Percentiles rank a stretch among this genome's conserved stretches.
phyloP scores from a whole-genome alignment of 345 rosid species.

The Populus euphratica region DNA sequence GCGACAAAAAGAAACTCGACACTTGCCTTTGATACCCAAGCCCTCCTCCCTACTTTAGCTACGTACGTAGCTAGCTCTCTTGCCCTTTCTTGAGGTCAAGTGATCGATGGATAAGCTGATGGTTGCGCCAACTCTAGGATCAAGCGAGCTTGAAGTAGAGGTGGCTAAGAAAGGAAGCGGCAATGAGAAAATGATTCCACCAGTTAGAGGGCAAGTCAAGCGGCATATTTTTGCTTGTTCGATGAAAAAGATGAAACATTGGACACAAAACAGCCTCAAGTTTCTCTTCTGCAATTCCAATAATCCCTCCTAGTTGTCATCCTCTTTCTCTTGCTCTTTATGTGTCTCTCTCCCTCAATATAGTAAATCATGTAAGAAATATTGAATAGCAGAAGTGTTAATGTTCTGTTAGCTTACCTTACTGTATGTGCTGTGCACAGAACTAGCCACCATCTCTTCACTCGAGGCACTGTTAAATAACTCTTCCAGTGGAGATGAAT shows the following conservation, averaged over 20 bases:
- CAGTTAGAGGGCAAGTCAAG: not conserved
- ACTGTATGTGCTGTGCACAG: not conserved
- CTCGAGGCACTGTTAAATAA: no score
- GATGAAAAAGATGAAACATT: not conserved
- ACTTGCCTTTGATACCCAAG: no score
- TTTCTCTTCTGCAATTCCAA: not conserved
- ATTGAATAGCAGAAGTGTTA: not conserved
- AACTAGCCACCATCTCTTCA: not conserved
- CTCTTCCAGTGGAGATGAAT: no score
- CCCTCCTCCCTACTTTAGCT: not conserved
- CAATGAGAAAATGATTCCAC: not conserved
- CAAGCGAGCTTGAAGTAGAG: not conserved
- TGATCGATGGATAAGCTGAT: not conserved
- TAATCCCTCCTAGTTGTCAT: not conserved
- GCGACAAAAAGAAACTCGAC: no score
- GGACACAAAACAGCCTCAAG: not conserved
- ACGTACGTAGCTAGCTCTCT: no score
- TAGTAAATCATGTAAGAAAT: not conserved
- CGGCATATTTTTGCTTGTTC: not conserved
- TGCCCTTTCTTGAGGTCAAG: not conserved
- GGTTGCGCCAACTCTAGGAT: not conserved
- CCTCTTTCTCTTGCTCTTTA: not conserved
- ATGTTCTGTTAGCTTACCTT: not conserved
- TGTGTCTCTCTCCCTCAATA: not conserved
- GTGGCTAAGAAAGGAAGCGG: not conserved